Conservation (phyloP, 148 eudicot genomes). For the Fagopyrum homotropicum region DNA sequence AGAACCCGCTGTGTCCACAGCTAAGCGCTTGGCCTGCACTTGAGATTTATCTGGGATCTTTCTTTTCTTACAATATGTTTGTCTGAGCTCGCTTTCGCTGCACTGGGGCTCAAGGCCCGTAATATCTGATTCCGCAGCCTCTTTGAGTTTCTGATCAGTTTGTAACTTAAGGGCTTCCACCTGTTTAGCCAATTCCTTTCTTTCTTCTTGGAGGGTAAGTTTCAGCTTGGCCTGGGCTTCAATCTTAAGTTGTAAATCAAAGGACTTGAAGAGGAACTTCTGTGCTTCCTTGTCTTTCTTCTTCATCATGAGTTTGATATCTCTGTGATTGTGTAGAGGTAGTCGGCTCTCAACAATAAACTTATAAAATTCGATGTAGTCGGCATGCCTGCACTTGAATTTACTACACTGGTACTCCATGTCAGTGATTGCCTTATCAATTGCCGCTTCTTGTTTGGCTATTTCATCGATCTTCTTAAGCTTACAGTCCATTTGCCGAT, state of each 20-base stretch:
- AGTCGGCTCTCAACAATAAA: conserved; percentile 2
- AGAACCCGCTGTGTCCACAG: background rate
- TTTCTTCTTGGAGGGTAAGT: background rate
- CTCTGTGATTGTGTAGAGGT: background rate
- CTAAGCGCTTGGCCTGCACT: background rate
- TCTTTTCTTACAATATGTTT: background rate
- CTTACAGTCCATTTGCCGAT: background rate
- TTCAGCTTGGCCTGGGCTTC: conserved; percentile 3
- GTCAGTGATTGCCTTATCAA: background rate
- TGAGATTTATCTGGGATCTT: background rate
- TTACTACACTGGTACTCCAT: background rate
- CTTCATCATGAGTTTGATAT: background rate
- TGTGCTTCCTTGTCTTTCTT: conserved; percentile 1
- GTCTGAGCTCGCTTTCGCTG: background rate
- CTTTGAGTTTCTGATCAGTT: background rate
- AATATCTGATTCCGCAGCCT: background rate
- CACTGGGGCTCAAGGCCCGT: background rate
- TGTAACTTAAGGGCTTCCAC: background rate
- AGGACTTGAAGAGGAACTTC: background rate
- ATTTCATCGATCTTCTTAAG: conserved; percentile 1
- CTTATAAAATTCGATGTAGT: background rate
- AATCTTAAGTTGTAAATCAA: background rate
- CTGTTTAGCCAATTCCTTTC: background rate
- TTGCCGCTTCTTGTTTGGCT: background rate
- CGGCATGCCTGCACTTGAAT: background rate